Percentiles rank a stretch among this genome's conserved stretches.
Conservation (phyloP, 768 basidiomycete species). For the Postia placenta region DNA sequence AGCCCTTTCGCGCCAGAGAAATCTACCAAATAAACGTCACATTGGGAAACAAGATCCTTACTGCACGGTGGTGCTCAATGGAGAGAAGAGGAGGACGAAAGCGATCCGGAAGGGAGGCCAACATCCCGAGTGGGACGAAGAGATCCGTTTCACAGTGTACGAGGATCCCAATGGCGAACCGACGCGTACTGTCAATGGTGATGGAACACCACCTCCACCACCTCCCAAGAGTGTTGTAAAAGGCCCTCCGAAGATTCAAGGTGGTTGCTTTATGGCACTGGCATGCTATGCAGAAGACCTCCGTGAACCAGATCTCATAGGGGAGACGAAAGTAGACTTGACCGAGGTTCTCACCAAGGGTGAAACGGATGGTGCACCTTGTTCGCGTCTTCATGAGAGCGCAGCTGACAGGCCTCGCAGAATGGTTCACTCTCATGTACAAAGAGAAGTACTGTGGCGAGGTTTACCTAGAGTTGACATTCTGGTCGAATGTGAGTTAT, state of each 20-base stretch:
- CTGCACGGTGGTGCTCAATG: slow-evolving; percentile 72
- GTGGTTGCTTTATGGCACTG: slow-evolving; percentile 70
- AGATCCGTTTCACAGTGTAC: slow-evolving; percentile 84
- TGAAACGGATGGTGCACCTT: slow-evolving; percentile 84
- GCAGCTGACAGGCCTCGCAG: slow-evolving; percentile 35
- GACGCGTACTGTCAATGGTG: slow-evolving; percentile 27
- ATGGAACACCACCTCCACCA: slow-evolving; percentile 49
- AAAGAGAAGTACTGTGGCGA: slow-evolving; percentile 95
- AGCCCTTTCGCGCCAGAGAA: slow-evolving; percentile 44
- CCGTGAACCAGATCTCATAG: slow-evolving; percentile 93
- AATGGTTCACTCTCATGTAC: slow-evolving; percentile 88
- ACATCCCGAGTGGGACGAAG: slow-evolving; percentile 99
- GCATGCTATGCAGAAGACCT: slow-evolving; percentile 94
- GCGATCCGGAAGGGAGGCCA: slow-evolving; percentile 97
- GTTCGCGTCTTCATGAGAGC: background rate
- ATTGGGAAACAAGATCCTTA: slow-evolving; percentile 98
- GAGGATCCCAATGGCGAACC: slow-evolving; percentile 54
- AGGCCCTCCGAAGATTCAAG: slow-evolving; percentile 48
- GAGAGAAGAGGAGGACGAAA: slow-evolving; percentile 82
- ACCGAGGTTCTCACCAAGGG: slow-evolving; percentile 90
- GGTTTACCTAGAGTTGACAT: slow-evolving; percentile 93
- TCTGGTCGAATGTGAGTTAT: slow-evolving; percentile 97
- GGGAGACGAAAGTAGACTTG: slow-evolving; percentile 83
- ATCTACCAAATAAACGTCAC: slow-evolving; percentile 85
- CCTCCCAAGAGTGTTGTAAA: slow-evolving; percentile 56